Base-by-base conservation (phyloP, 1,284 basidiomycete species). In the Filobasidium uniguttulatum region DNA sequence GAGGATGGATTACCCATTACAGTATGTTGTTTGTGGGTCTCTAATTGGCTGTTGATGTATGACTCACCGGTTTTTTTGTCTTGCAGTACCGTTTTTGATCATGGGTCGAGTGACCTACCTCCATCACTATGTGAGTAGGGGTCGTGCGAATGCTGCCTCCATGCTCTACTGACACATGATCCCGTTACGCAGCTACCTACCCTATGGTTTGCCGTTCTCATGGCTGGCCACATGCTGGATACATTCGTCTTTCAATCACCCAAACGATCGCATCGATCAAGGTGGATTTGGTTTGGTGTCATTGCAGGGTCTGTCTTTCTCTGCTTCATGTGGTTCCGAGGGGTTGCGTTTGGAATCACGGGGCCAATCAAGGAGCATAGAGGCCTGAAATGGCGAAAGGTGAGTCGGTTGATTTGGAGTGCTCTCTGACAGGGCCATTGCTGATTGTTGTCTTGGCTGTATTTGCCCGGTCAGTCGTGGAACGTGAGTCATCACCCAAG, bases 301-400 rank as follows among this genome's bases (percentile, higher is more conserved):
- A 69, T 77, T 44, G 73, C 78, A 0, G 72, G 72, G 17, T 59
- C 73, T n/a, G 78, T 96, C 50, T 62, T 93, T 3, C 72, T 72
- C 23, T 79, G 78, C 51, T 97, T 94, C 73, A 90, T 84, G 84
- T 96, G 87, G 88, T 97, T 96, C 74, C 81, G 76, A 55, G 82
- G 80, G 22, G 71, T 91, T 36, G 84, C 87, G 0, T 90, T 87
- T 64, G 93, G 93, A 7, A 85, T 96, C 49, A 77, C 81, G 38
- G 89, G 89, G 1, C 82, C 85, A 2, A 77, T 94, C 55, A 76
- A 77, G 50, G 77, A 87, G 0, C 78, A 89, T 61, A 78, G 75
- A 75, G 86, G 87, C 2, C 71, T 88, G 56, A 62, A 69, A 54
- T 94, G 88, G 89, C 75, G 88, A 57, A 80, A 83, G 67, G 49